Conservation (phyloP, 345 rosid genomes). For the Durio zibethinus region DNA sequence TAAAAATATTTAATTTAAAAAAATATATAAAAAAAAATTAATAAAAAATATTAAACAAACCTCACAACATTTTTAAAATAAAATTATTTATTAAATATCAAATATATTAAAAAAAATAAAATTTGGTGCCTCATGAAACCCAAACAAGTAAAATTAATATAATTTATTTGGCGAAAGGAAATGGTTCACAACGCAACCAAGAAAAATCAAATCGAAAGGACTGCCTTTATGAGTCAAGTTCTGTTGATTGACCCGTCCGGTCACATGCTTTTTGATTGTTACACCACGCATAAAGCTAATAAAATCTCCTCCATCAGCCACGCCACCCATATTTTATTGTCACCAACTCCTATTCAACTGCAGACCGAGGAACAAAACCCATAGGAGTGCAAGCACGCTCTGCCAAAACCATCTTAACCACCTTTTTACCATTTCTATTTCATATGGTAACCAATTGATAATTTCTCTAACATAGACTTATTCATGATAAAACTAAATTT, state of each 20-base stretch:
- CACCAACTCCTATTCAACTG: constrained; percentile 9
- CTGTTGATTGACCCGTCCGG: not conserved
- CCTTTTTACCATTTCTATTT: not conserved
- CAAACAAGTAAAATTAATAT: too few relatives aligned
- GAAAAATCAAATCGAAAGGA: not conserved
- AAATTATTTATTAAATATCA: too few relatives aligned
- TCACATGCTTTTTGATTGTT: constrained; percentile 9
- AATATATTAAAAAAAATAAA: too few relatives aligned
- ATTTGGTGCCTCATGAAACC: too few relatives aligned
- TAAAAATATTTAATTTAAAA: too few relatives aligned
- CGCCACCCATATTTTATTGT: not conserved
- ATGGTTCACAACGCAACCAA: not conserved
- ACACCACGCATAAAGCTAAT: constrained; percentile 1
- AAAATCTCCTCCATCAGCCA: not conserved
- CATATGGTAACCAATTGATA: not conserved
- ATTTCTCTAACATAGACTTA: too few relatives aligned
- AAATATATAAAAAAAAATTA: too few relatives aligned
- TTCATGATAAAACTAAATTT: too few relatives aligned
- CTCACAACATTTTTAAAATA: too few relatives aligned
- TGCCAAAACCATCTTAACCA: not conserved
- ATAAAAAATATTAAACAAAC: too few relatives aligned
- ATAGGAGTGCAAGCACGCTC: not conserved
- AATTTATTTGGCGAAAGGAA: not conserved
- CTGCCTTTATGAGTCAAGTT: not conserved
- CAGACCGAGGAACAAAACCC: constrained; percentile 6